Percentiles rank a stretch among this genome's conserved stretches.
Conservation (phyloP, 169 alveolate genomes). For the Ichthyophthirius multifiliis region DNA sequence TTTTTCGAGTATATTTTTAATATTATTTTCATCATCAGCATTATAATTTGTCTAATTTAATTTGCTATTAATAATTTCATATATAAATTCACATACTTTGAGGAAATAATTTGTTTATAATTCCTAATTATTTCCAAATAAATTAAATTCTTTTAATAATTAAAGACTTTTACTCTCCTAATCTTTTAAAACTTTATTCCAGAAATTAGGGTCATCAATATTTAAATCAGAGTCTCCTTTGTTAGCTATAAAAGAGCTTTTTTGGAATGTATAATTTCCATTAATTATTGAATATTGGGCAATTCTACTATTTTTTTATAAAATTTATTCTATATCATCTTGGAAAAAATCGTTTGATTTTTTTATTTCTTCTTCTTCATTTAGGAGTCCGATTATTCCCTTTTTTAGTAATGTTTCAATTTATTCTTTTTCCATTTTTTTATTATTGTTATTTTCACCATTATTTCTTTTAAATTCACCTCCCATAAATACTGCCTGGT, state of each 20-base stretch:
- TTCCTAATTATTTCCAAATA: constrained; percentile 24
- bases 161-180: constrained; percentile 5
- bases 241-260: constrained; percentile 71
- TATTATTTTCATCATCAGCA: constrained; percentile 60
- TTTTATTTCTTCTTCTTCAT: constrained; percentile 69
- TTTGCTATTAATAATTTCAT: constrained; percentile 47
- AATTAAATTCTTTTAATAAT: neutral
- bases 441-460: neutral
- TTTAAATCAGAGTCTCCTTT: constrained; percentile 70
- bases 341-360: constrained; percentile 70
- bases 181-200: constrained; percentile 73
- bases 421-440: constrained; percentile 56
- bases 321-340: constrained; percentile 78
- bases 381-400: constrained; percentile 87
- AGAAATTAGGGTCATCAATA: constrained; percentile 82
- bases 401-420: constrained; percentile 84
- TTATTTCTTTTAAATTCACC: constrained; percentile 72
- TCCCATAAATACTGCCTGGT: constrained; percentile 87
- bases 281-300: constrained; percentile 68
- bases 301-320: constrained; percentile 68
- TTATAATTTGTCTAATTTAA: constrained; percentile 65
- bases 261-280: constrained; percentile 69
- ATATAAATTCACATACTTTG: constrained; percentile 40
- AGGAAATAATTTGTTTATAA: constrained; percentile 35
- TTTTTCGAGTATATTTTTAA: constrained; percentile 36